Evolutionary conservation across 148 eudicot genomes (phyloP).

Genomic region (Cornus controversa): DNA sequence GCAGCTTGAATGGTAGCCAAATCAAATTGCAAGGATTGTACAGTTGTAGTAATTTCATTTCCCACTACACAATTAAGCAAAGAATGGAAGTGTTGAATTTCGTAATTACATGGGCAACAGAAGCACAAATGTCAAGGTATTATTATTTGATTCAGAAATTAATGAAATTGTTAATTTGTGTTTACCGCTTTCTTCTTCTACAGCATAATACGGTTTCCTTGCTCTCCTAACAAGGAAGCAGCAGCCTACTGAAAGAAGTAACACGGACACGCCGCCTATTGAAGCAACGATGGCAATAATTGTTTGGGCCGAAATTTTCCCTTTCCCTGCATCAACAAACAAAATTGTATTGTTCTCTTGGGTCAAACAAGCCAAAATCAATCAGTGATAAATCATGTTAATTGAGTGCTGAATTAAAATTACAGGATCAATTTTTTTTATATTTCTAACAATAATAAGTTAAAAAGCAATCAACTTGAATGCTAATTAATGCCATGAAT

Average conservation of each 20-base stretch:
- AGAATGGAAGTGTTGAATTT: too few species aligned
- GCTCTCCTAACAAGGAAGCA: background rate
- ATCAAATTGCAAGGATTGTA: background rate
- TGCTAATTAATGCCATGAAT: background rate
- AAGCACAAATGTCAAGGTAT: background rate
- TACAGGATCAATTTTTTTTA: too few species aligned
- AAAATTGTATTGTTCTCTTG: too few species aligned
- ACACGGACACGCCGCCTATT: background rate
- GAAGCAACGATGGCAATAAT: background rate
- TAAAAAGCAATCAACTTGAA: too few species aligned
- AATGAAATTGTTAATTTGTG: background rate
- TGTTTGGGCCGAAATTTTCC: background rate
- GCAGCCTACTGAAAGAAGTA: background rate
- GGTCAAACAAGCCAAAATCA: background rate
- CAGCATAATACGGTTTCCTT: background rate
- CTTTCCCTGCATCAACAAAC: slow-evolving; percentile 1
- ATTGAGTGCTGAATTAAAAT: too few species aligned
- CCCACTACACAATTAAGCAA: slow-evolving; percentile 11
- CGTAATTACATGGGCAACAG: background rate
- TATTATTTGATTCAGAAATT: too few species aligned
- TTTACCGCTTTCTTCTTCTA: background rate
- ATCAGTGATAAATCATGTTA: too few species aligned
- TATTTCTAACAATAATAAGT: too few species aligned
- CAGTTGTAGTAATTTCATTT: background rate
- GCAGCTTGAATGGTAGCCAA: slow-evolving; percentile 11